A percentile compares a stretch with the other conserved stretches of the same genome.
These are phyloP conservation scores for Pistacia atlantica DNA, from an alignment of 345 rosid species.

Conservation along the genomic window DNA sequence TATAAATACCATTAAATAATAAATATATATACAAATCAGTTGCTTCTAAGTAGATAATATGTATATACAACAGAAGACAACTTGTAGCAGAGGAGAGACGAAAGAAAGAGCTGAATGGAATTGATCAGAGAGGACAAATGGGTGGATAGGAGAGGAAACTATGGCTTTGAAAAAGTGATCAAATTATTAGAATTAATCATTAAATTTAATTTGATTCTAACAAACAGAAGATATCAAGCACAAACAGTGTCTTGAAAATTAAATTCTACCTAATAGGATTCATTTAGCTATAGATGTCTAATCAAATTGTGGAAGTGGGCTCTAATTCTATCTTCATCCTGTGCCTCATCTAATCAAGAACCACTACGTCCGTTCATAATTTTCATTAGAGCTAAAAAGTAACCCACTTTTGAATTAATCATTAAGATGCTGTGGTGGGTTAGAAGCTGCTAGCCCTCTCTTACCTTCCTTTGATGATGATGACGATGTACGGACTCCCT, in stretches of 20 bases:
- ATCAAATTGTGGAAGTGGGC: not conserved
- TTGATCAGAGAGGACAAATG: not conserved
- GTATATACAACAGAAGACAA: conserved; percentile 36
- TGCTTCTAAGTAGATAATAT: conserved; percentile 12
- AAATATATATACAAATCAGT: not conserved
- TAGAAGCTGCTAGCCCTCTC: not conserved
- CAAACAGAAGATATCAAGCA: not conserved
- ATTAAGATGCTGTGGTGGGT: conserved; percentile 13
- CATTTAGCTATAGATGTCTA: not conserved
- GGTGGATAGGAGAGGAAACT: not conserved
- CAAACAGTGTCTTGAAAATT: not conserved
- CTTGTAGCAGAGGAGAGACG: conserved; percentile 20
- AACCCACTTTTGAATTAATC: conserved; percentile 2
- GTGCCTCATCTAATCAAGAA: not conserved
- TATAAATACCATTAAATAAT: not conserved
- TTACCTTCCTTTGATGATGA: not conserved
- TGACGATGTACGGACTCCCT: conserved; percentile 25
- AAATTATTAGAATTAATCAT: not conserved
- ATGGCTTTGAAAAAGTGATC: not conserved
- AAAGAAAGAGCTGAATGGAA: conserved; percentile 13
- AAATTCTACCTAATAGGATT: not conserved
- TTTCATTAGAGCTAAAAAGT: not conserved
- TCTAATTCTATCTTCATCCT: not conserved
- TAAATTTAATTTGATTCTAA: not conserved
- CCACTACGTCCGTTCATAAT: not conserved